A percentile compares a stretch with the other conserved stretches of the same genome.
phyloP scores from a whole-genome alignment of 2,329 filamentous ascomycete genomes.

The Alternaria sp. region DNA sequence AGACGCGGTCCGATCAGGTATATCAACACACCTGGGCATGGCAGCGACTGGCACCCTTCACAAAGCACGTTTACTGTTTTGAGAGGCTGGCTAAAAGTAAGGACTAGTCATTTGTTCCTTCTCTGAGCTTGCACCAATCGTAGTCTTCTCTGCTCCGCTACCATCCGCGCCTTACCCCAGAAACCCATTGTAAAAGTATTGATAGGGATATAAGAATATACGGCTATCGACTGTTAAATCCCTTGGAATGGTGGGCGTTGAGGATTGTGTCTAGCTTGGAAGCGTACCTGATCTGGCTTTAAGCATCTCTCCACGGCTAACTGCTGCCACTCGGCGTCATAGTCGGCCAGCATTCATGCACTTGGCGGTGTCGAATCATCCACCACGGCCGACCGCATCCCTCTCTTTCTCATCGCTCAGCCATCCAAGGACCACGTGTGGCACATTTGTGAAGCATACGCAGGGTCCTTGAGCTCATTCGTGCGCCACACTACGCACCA shows the following conservation, averaged over 20 bases:
- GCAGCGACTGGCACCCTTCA: background rate
- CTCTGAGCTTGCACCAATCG: conserved; percentile 9
- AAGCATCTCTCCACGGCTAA: conserved; percentile 24
- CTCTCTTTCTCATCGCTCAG: conserved; percentile 33
- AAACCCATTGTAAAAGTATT: conserved; percentile 53
- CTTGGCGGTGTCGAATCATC: conserved; percentile 16
- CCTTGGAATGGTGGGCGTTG: background rate
- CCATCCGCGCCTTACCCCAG: conserved; percentile 52
- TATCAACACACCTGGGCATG: background rate
- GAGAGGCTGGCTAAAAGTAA: conserved; percentile 2
- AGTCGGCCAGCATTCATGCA: conserved; percentile 4
- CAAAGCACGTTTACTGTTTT: background rate
- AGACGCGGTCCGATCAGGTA: background rate
- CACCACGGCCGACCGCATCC: conserved; percentile 30
- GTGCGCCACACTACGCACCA: conserved; percentile 31
- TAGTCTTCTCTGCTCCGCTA: conserved; percentile 19
- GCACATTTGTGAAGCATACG: conserved; percentile 27
- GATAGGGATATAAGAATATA: background rate
- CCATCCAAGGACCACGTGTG: conserved; percentile 34
- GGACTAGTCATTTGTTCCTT: conserved; percentile 5
- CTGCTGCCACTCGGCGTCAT: conserved; percentile 26
- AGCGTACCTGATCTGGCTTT: conserved; percentile 15
- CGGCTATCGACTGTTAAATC: too few species aligned
- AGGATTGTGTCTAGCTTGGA: background rate
- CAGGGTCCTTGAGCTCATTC: conserved; percentile 14